Evolutionary conservation across 2,329 filamentous ascomycete species (phyloP), one percentile per base, ranked within the genome.

Genomic region (Alternaria novae-zelandiae): DNA sequence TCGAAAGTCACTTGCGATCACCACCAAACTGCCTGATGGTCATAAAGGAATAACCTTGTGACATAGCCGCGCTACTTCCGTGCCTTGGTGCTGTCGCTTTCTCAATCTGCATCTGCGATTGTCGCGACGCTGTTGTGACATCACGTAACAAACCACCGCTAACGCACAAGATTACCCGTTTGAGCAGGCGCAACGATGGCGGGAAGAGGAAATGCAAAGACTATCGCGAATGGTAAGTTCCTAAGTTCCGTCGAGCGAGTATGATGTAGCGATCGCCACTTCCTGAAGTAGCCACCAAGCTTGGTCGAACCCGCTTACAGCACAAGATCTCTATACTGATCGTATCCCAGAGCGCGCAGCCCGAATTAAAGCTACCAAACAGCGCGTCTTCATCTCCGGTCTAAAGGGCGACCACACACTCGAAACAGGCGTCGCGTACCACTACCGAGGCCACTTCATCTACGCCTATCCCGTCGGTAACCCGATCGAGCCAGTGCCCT

Each of bases 361-460:
- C 2, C 61, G 61, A 30, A 20, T 50, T 17, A 66, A 66, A 20
- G 64, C 65, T 3, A 61, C 63, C 2, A 25, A 58, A 9, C 71
- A 70, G 6, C 49, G 32, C 3, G 73, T 75, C n/a, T 71, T 67
- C 65, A 74, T 78, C 47, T 74, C 70, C 2, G 74, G 74, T 0
- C 47, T 78, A 1, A 21, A 30, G 7, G 74, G 72, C 12, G 25
- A 57, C 1, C 74, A 76, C 23, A 55, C 70, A 0, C 65, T 77
- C 10, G 61, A 72, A 15, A 57, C 47, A 0, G 75, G 72, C 1
- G 57, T 77, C 11, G 74, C 74, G 3, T 78, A 77, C 60, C 72
- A 68, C 53, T 75, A 74, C 55, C 74, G 76, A 10, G 75, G 76
- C 3, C 75, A 77, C 50, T 72, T 71, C 50, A 28, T 78, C 12